Evolutionary conservation across 2,329 filamentous ascomycete species (phyloP).

Genomic region (Stagonosporopsis tanaceti): DNA sequence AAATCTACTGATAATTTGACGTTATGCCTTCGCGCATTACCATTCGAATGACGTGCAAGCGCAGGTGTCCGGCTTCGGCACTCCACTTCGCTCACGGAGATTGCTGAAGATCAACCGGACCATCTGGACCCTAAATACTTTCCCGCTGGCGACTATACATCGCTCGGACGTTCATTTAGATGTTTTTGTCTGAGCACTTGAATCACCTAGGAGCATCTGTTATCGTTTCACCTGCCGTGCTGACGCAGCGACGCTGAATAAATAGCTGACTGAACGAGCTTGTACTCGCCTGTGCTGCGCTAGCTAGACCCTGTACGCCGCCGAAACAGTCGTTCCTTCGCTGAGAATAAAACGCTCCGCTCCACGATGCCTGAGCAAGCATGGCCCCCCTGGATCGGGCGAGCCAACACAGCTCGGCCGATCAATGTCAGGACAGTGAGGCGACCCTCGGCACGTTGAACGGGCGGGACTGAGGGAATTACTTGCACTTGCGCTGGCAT

Average conservation of each 20-base stretch:
- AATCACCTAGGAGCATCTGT: constrained; percentile 16
- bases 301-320: constrained; percentile 9
- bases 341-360: constrained; percentile 3
- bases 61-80: constrained; percentile 29
- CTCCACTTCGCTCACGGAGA: constrained; percentile 2
- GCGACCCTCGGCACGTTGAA: constrained; percentile 1
- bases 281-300: constrained; percentile 4
- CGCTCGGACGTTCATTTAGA: not conserved
- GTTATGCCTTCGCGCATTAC: constrained; percentile 11
- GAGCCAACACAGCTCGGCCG: not conserved
- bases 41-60: constrained; percentile 18
- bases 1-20: constrained; percentile 16
- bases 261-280: constrained; percentile 15
- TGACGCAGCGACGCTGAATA: constrained; percentile 26
- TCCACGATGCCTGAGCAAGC: constrained; percentile 8
- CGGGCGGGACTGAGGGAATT: not conserved
- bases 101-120: constrained; percentile 14
- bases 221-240: constrained; percentile 18
- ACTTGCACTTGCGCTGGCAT: not conserved
- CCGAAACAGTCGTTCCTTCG: constrained; percentile 12
- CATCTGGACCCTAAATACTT: constrained; percentile 13
- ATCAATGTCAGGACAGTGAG: constrained; percentile 8
- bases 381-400: constrained; percentile 13
- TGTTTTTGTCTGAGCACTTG: constrained; percentile 7
- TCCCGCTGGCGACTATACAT: not conserved